A percentile compares a stretch with the other conserved stretches of the same genome.
phyloP scores from a whole-genome alignment of 2,329 filamentous ascomycete genomes.

The Chaetomium strumarium region DNA sequence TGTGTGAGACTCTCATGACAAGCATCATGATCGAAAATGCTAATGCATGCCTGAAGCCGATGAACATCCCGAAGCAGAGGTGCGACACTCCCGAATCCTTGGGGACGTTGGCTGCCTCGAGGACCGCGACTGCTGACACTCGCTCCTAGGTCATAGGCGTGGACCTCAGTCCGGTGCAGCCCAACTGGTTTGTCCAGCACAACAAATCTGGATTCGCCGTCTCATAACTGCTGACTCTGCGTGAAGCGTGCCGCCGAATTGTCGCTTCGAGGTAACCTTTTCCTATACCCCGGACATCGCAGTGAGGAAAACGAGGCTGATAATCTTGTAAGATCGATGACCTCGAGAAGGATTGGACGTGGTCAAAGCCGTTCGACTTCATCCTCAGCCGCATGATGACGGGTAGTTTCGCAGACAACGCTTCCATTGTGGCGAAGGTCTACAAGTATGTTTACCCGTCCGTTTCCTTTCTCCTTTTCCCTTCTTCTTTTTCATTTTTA shows the following conservation, averaged over 20 bases:
- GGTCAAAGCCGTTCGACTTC: constrained; percentile 18
- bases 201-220: not conserved
- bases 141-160: constrained; percentile 13
- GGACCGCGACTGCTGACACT: not conserved
- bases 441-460: constrained; percentile 6
- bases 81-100: not conserved
- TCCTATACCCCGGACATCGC: too few relatives aligned
- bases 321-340: constrained; percentile 16
- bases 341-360: constrained; percentile 21
- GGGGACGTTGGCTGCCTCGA: too few relatives aligned
- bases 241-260: constrained; percentile 20
- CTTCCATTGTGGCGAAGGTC: constrained; percentile 13
- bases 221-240: not conserved
- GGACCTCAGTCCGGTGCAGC: constrained; percentile 18
- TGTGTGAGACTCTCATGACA: not conserved
- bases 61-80: constrained; percentile 19
- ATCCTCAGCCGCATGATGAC: constrained; percentile 18
- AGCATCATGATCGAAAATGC: not conserved
- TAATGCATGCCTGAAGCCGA: constrained; percentile 3
- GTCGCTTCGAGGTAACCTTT: constrained; percentile 12
- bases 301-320: not conserved
- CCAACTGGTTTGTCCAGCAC: constrained; percentile 3
- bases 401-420: constrained; percentile 15
- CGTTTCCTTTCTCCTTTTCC: not conserved
- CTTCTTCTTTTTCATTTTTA: too few relatives aligned